phyloP scores from a whole-genome alignment of 2,329 filamentous ascomycete genomes.

The Xylaria sp. region DNA sequence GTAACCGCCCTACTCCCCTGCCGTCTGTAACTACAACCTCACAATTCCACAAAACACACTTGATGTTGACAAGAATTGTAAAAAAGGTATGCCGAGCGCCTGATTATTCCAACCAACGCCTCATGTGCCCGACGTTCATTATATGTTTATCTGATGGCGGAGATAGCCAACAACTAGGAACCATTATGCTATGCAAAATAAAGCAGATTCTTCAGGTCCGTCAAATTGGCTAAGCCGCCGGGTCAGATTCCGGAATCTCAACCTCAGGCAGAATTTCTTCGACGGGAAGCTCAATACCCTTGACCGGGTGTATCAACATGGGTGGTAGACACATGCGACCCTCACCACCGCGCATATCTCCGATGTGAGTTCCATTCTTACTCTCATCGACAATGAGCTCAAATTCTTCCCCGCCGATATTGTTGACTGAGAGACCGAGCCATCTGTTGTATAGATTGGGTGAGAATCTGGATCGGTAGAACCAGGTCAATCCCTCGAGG shows the following conservation, averaged over 20 bases:
- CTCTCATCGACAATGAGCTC: constrained; percentile 69
- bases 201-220: constrained; percentile 5
- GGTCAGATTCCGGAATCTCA: constrained; percentile 62
- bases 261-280: constrained; percentile 64
- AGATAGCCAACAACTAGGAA: constrained; percentile 23
- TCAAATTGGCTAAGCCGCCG: constrained; percentile 51
- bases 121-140: constrained; percentile 19
- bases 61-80: background rate
- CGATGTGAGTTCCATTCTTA: constrained; percentile 61
- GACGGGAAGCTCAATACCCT: constrained; percentile 75
- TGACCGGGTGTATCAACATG: constrained; percentile 90
- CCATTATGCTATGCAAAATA: constrained; percentile 25
- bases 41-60: constrained; percentile 6
- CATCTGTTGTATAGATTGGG: constrained; percentile 85
- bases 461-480: constrained; percentile 87
- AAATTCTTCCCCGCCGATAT: constrained; percentile 80
- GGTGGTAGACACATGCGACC: constrained; percentile 91
- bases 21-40: constrained; percentile 7
- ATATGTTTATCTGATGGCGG: constrained; percentile 21
- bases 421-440: constrained; percentile 83
- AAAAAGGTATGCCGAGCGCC: constrained; percentile 30
- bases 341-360: constrained; percentile 72
- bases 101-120: constrained; percentile 31
- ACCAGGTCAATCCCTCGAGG: constrained; percentile 88
- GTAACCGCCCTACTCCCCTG: background rate